Evolutionary conservation across 106 monocot species (phyloP).

Genomic region (Phalaenopsis aphrodite): DNA sequence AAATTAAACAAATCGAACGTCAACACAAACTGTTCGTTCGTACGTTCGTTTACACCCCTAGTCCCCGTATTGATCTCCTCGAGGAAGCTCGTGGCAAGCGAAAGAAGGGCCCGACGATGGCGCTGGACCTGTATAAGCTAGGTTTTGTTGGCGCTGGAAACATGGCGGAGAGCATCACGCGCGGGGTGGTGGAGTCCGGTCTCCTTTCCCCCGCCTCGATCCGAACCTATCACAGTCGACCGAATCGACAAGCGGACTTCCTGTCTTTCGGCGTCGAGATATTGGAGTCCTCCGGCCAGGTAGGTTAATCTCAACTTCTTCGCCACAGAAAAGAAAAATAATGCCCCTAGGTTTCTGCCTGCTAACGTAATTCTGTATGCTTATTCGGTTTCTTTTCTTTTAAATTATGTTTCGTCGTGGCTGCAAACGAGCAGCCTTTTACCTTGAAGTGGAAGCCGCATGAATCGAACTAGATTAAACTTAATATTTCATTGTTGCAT

Average conservation of each 20-base stretch:
- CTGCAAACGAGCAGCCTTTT: background rate
- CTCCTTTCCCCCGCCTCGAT: conserved; percentile 54
- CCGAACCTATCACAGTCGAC: conserved; percentile 43
- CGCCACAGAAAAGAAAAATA: background rate
- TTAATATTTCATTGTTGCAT: background rate
- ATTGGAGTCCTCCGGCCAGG: conserved; percentile 49
- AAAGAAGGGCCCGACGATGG: background rate
- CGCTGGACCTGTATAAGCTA: conserved; percentile 36
- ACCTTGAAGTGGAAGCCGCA: background rate
- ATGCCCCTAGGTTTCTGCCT: background rate
- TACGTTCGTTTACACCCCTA: too few relatives aligned
- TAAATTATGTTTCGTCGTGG: background rate
- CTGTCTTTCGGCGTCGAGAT: conserved; percentile 55
- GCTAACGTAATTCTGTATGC: background rate
- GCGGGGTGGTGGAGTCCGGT: conserved; percentile 61
- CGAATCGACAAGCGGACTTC: conserved; percentile 49
- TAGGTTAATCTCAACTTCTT: conserved; percentile 29
- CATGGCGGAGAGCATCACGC: conserved; percentile 92
- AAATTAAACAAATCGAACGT: too few relatives aligned
- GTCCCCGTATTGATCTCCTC: too few relatives aligned
- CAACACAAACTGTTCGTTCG: too few relatives aligned
- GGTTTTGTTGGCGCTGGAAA: conserved; percentile 89
- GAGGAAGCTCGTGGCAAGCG: too few relatives aligned
- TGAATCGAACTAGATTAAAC: background rate
- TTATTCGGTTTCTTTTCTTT: background rate